Conservation (phyloP, 371 early-diverging fungal genomes). For the Thermomucor indicae-seudaticae region DNA sequence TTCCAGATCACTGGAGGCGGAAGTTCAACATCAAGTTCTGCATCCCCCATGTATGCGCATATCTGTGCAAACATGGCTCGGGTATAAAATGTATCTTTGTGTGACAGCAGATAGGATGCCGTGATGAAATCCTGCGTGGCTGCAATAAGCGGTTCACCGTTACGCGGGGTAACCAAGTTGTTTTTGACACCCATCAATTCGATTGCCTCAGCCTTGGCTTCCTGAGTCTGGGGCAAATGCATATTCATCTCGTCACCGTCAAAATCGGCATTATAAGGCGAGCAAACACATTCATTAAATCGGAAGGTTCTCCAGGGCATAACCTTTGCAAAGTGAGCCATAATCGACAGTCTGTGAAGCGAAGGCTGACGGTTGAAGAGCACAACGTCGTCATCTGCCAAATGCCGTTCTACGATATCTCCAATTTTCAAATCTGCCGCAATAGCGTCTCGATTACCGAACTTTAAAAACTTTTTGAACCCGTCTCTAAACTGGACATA, state of each 20-base stretch:
- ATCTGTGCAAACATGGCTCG: conserved; percentile 92
- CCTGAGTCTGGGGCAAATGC: conserved; percentile 99
- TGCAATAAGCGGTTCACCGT: conserved; percentile 98
- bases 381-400: conserved; percentile 97
- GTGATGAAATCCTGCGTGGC: conserved; percentile 99
- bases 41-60: conserved; percentile 82
- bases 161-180: conserved; percentile 97
- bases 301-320: conserved; percentile 98
- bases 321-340: conserved; percentile 97
- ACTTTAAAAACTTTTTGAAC: conserved; percentile 69
- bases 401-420: conserved; percentile 97
- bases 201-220: conserved; percentile 97
- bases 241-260: conserved; percentile 99
- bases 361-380: conserved; percentile 99
- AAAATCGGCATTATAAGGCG: conserved; percentile 99
- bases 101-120: conserved; percentile 89
- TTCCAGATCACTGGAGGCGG: conserved; percentile 93
- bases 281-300: conserved; percentile 99
- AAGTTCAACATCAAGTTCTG: conserved; percentile 77
- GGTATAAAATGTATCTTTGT: conserved; percentile 93
- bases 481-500: conserved; percentile 62
- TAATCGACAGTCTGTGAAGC: conserved; percentile 97
- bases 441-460: conserved; percentile 64
- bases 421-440: conserved; percentile 83
- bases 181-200: conserved; percentile 97